Percentiles rank a stretch among this genome's conserved stretches.
These are phyloP conservation scores for Orobanche coerulescens DNA, from an alignment of 257 asterid genomes.

Conservation along the genomic window DNA sequence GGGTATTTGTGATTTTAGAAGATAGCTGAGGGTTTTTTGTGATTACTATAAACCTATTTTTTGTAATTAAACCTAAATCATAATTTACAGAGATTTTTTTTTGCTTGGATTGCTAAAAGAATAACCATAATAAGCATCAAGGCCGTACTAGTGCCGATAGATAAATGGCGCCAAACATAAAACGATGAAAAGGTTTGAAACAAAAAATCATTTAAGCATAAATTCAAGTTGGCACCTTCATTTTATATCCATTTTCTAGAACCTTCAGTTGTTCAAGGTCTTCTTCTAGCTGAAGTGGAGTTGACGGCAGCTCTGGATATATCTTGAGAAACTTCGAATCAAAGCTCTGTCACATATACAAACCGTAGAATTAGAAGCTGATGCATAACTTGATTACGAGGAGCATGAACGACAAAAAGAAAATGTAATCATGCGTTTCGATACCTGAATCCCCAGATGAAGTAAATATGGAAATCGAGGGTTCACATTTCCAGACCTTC, in stretches of 20 bases:
- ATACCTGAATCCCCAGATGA: slow-evolving; percentile 91
- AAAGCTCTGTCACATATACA: slow-evolving; percentile 48
- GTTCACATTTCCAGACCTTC: slow-evolving; percentile 62
- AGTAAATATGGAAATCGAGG: slow-evolving; percentile 75
- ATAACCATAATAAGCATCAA: neutral
- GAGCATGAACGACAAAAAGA: neutral
- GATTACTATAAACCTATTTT: neutral
- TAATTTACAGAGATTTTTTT: neutral
- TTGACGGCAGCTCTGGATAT: slow-evolving; percentile 62
- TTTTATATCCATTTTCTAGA: slow-evolving; percentile 90
- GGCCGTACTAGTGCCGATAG: no score
- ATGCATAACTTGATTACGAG: neutral
- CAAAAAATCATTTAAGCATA: neutral
- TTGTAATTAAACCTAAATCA: no score
- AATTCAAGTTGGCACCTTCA: slow-evolving; percentile 49
- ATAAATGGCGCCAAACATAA: no score
- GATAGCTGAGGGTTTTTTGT: neutral
- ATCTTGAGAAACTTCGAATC: slow-evolving; percentile 69
- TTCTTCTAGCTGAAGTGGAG: slow-evolving; percentile 89
- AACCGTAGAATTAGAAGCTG: slow-evolving; percentile 7
- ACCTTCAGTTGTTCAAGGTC: slow-evolving; percentile 94
- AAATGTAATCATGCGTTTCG: neutral
- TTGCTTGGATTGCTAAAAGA: no score
- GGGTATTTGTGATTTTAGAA: neutral
- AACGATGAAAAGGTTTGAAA: no score